These are phyloP conservation scores for Solanum chiquidenum DNA, from an alignment of 257 asterid species.

Conservation along the genomic window DNA sequence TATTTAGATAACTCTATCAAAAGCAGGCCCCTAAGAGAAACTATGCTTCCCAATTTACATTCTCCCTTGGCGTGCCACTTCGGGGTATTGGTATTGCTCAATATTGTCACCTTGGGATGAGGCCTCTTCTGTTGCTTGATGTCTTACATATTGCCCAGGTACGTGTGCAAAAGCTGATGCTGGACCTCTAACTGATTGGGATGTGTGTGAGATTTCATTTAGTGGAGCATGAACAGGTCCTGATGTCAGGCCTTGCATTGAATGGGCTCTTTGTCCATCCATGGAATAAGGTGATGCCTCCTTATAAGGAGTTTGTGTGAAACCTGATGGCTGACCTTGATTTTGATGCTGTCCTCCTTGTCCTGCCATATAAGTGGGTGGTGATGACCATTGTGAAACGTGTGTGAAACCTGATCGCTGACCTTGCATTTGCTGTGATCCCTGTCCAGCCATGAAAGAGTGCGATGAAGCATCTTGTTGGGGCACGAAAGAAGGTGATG, in stretches of 20 bases:
- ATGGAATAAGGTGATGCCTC: not conserved
- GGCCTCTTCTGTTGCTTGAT: not conserved
- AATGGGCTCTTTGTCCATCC: not conserved
- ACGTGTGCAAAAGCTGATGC: not conserved
- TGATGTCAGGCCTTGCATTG: not conserved
- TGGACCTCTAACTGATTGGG: not conserved
- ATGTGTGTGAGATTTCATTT: not conserved
- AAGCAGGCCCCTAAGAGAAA: not conserved
- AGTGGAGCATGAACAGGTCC: not conserved
- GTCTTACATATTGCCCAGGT: not conserved
- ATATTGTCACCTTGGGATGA: not conserved
- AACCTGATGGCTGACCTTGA: slow-evolving; percentile 19
- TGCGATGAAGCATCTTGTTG: not conserved
- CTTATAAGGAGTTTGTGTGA: not conserved
- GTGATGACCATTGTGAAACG: not conserved
- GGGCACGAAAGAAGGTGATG: not conserved
- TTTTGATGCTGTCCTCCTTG: slow-evolving; percentile 4
- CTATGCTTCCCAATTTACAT: not conserved
- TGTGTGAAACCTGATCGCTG: slow-evolving; percentile 1
- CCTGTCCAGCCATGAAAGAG: not conserved
- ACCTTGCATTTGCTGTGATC: not conserved
- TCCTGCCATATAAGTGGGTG: slow-evolving; percentile 3
- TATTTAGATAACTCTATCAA: not conserved
- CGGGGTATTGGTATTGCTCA: not conserved
- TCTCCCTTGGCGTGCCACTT: not conserved